Evolutionary conservation across 2,329 filamentous ascomycete genomes (phyloP), one percentile per base, ranked within the genome.

Genomic region (Phaeoacremonium minimum): DNA sequence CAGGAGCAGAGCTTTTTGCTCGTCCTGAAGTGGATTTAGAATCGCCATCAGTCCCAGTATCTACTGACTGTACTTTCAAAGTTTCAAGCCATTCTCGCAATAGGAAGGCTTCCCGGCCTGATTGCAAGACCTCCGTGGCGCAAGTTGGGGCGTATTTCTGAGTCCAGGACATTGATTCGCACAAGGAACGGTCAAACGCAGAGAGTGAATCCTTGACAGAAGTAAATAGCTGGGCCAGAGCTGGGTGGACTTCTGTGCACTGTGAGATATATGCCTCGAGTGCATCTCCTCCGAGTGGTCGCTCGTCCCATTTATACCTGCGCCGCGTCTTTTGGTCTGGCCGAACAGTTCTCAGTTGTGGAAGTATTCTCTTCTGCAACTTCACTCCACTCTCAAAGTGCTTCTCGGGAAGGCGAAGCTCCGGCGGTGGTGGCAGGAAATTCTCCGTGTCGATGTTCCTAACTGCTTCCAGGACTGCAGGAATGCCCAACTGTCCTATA

Each of bases 41-140:
- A 4, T 54, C 38, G 8, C 67, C 65, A 3, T 57, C 53, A 4
- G 58, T 50, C 3, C 79, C 78, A 1, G 76, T 83, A 40, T 86
- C 82, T 1, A 96, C 85, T 5, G 87, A 74, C 43, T 85, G 77
- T 0, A 98, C 81, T 40, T 80, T 85, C 31, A 95, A 70, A 20
- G 74, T 79, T 40, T 77, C 71, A 7, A 98, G 66, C 93, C 93
- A 98, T 41, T 91, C 78, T 39, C 80, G 82, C 16, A 98, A 63
- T 7, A 91, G 64, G 2, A 69, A 52, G 2, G 80, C 79, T 56
- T 96, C 87, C 30, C 68, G 74, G 3, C 85, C 83, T 13, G 67
- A 57, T 51, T 96, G 90, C 9, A 98, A 67, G 1, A 97, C 81
- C 40, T 91, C 80, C 4, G 67, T 66, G 3, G 87, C 80, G 22